phyloP scores from a whole-genome alignment of 495 filamentous ascomycete species.

The Lepidopterella palustris region DNA sequence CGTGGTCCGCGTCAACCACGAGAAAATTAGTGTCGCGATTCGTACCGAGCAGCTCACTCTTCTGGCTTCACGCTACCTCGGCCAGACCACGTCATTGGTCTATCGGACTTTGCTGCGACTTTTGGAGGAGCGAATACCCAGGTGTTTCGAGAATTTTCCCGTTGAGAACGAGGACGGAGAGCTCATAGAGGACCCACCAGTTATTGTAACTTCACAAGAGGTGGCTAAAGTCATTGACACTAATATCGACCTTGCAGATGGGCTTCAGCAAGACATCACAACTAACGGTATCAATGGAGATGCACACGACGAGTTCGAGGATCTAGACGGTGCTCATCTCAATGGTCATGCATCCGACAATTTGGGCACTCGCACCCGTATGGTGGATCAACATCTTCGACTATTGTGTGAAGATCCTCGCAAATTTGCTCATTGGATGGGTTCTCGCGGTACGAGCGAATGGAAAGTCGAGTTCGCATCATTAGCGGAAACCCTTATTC shows the following conservation, averaged over 20 bases:
- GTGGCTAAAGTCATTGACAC: conserved; percentile 12
- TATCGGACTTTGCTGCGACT: conserved; percentile 65
- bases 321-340: not conserved
- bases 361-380: conserved; percentile 28
- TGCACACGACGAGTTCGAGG: not conserved
- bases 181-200: not conserved
- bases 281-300: not conserved
- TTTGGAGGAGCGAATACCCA: conserved; percentile 59
- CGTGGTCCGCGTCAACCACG: conserved; percentile 75
- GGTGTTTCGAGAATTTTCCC: conserved; percentile 50
- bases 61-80: conserved; percentile 52
- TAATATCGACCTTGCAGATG: conserved; percentile 20
- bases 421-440: conserved; percentile 57
- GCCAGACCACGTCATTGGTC: conserved; percentile 60
- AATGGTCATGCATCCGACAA: conserved; percentile 4
- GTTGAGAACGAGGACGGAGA: conserved; percentile 14
- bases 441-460: conserved; percentile 51
- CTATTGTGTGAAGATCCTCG: conserved; percentile 67
- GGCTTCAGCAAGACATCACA: conserved; percentile 13
- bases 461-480: conserved; percentile 75
- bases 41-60: conserved; percentile 69
- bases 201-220: conserved; percentile 6
- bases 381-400: conserved; percentile 70
- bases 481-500: conserved; percentile 59
- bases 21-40: conserved; percentile 72